Percentiles rank a stretch among this genome's conserved stretches.
Conservation (phyloP, 805 yeast species). For the Komagataella populi region DNA sequence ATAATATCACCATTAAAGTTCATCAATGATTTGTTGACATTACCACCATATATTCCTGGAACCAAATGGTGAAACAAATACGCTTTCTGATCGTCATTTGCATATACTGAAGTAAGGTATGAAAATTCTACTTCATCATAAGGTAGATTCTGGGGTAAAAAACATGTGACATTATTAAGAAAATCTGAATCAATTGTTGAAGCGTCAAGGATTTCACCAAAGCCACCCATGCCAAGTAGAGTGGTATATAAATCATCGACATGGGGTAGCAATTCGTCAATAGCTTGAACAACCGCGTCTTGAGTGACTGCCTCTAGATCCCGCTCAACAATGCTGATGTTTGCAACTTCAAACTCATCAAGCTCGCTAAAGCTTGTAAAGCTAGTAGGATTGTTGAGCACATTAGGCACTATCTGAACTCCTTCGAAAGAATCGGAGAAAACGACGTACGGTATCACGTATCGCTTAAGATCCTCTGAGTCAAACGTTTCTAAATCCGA, state of each 20-base stretch:
- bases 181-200: background rate
- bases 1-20: background rate
- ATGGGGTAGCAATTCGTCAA: conserved; percentile 30
- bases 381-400: background rate
- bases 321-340: conserved; percentile 36
- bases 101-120: conserved; percentile 23
- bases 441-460: conserved; percentile 17
- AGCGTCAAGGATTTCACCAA: background rate
- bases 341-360: conserved; percentile 6
- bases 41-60: conserved; percentile 32
- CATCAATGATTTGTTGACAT: conserved; percentile 8
- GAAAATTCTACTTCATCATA: conserved; percentile 28
- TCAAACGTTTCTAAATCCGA: background rate
- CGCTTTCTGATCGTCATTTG: conserved; percentile 13
- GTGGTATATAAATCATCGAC: conserved; percentile 10
- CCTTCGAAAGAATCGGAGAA: background rate
- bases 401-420: background rate
- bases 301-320: conserved; percentile 50
- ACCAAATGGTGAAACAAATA: conserved; percentile 21
- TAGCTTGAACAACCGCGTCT: conserved; percentile 54
- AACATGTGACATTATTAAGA: conserved; percentile 23
- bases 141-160: conserved; percentile 31
- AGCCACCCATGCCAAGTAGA: background rate
- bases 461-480: conserved; percentile 11
- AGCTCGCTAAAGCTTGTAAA: background rate